Base-by-base conservation (phyloP, 2,329 filamentous ascomycete genomes). In the Trichoderma guizhouense region DNA sequence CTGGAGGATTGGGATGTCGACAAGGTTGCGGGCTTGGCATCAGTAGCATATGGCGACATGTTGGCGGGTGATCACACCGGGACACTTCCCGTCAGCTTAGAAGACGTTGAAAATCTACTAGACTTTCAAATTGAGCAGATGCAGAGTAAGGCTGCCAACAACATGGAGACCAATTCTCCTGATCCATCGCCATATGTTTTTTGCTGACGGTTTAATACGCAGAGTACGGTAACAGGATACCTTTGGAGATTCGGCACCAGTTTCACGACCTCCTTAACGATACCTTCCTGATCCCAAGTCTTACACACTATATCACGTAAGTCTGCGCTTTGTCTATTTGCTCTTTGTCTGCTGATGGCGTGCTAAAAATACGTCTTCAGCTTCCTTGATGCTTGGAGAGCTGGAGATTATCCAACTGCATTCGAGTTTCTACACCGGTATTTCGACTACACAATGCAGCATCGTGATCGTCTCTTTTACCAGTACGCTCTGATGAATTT, bases 371-470 rank as follows among this genome's bases (percentile, higher is more conserved):
- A 9, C 15, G 53, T 15, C 15, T 24, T 34, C 75, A 93, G 91
- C 76, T 98, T 97, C 78, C 90, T 98, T 15, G 95, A 99, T 80
- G 90, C 94, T 0, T 98, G 95, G 95, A 89, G 92, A 79, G 91
- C 94, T 4, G 95, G 95, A 5, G 94, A 98, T 81, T 97, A 95
- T 77, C 90, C 93, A 14, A 93, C 93, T 1, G 92, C 96, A 0
- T 96, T 98, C 79, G 95, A 99, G 77, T 91, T 91, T 75, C 86
- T 99, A 24, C 95, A 98, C 80, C 91, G 94, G 66, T 99, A 98
- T 81, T 99, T 98, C 77, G 96, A 99, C 80, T 98, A 97, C 81
- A 96, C 95, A 1, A 94, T 97, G 89, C 92, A 96, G 77, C 92
- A 90, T 75, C 86, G 90, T 73, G 93, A 97, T 77, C 91, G 93